A percentile compares a stretch with the other conserved stretches of the same genome.
phyloP scores from a whole-genome alignment of 257 asterid species.

The Fraxinus cuspidata region DNA sequence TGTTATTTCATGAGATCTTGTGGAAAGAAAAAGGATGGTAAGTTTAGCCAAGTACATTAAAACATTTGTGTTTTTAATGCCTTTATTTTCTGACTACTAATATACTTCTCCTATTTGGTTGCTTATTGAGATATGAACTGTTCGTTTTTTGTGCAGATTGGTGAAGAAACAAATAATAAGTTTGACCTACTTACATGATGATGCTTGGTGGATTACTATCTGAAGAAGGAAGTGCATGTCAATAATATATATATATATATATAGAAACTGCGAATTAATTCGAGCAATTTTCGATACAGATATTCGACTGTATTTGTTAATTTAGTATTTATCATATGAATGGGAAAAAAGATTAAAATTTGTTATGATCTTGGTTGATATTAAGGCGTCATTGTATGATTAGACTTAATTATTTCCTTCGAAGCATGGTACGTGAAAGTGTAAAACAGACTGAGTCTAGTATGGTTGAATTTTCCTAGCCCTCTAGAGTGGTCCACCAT shows the following conservation, averaged over 20 bases:
- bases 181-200: not conserved
- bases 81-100: not conserved
- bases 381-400: too few species aligned
- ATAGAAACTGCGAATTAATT: too few species aligned
- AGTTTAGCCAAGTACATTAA: not conserved
- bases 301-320: too few species aligned
- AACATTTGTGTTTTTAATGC: not conserved
- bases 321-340: too few species aligned
- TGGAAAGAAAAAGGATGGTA: constrained; percentile 62
- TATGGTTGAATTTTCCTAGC: too few species aligned
- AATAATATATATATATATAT: not conserved
- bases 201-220: not conserved
- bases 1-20: constrained; percentile 41
- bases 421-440: too few species aligned
- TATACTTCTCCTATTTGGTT: not conserved
- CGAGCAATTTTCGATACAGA: too few species aligned
- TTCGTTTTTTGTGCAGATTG: constrained; percentile 27
- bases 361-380: too few species aligned
- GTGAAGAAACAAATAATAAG: constrained; percentile 20
- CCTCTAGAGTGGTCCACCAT: too few species aligned
- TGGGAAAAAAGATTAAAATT: too few species aligned
- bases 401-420: too few species aligned
- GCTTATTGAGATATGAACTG: not conserved
- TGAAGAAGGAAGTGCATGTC: not conserved
- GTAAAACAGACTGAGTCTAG: too few species aligned